Percentiles rank a stretch among this genome's conserved stretches.
These are phyloP conservation scores for Ustilago nuda DNA, from an alignment of 1,284 basidiomycete genomes.

Conservation along the genomic window DNA sequence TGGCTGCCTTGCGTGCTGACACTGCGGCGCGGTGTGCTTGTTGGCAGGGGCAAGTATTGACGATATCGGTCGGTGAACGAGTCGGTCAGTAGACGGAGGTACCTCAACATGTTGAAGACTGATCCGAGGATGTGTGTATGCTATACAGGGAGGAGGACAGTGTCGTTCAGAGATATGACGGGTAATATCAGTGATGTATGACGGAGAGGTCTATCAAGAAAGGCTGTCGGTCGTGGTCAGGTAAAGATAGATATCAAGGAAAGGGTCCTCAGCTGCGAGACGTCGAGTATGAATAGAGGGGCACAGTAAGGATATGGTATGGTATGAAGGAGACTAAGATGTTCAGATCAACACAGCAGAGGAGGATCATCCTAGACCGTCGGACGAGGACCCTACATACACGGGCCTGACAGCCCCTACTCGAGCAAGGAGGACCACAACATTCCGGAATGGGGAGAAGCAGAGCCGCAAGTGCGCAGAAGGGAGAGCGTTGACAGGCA, in stretches of 20 bases:
- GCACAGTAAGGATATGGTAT: background rate
- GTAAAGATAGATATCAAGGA: background rate
- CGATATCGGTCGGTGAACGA: slow-evolving; percentile 30
- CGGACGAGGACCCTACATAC: background rate
- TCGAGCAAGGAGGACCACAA: background rate
- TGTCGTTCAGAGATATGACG: background rate
- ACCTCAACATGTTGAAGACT: slow-evolving; percentile 22
- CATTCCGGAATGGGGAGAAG: background rate
- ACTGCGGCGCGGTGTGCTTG: slow-evolving; percentile 26
- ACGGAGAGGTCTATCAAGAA: background rate
- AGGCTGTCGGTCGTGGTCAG: background rate
- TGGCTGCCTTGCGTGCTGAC: slow-evolving; percentile 19
- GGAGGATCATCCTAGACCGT: background rate
- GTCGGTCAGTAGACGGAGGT: slow-evolving; percentile 23
- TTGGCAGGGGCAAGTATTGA: slow-evolving; percentile 28
- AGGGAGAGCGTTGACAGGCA: background rate
- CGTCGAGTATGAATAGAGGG: background rate
- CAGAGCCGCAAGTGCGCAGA: background rate
- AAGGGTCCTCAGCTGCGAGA: background rate
- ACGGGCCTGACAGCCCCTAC: background rate
- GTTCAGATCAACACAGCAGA: background rate
- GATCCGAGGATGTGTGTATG: background rate
- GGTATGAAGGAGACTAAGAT: background rate
- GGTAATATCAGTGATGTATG: too few species aligned
- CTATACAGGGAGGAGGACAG: background rate